Conservation (phyloP, 1,284 basidiomycete species). For the Ganoderma resinaceum region DNA sequence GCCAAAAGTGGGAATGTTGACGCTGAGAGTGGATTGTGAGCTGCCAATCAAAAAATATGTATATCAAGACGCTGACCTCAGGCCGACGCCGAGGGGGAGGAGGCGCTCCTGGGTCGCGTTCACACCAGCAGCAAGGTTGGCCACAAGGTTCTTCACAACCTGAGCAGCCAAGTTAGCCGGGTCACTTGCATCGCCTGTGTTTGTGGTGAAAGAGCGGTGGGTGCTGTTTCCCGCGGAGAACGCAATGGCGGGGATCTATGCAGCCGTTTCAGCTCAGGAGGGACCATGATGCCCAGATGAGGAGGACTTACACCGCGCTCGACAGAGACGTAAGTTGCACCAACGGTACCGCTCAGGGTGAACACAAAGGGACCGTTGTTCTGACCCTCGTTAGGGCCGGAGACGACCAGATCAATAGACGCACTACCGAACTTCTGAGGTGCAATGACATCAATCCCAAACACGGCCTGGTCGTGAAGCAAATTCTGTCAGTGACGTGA, state of each 20-base stretch:
- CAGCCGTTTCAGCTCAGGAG: not conserved
- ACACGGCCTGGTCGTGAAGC: constrained; percentile 30
- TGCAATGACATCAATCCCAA: constrained; percentile 38
- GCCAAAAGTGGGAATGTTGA: constrained; percentile 38
- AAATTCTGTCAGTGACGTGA: constrained; percentile 14
- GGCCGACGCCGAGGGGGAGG: constrained; percentile 37
- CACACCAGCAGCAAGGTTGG: constrained; percentile 33
- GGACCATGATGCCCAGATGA: not conserved
- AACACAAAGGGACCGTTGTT: constrained; percentile 38
- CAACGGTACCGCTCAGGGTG: constrained; percentile 40
- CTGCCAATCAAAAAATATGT: not conserved
- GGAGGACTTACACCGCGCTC: constrained; percentile 36
- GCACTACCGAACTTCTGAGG: constrained; percentile 34
- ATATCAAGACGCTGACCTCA: constrained; percentile 29
- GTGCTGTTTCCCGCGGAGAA: constrained; percentile 40
- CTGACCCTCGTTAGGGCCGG: constrained; percentile 40
- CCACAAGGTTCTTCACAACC: constrained; percentile 35
- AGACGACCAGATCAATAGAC: constrained; percentile 38
- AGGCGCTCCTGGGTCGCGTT: constrained; percentile 31
- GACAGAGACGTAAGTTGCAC: constrained; percentile 37
- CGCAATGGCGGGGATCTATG: constrained; percentile 38
- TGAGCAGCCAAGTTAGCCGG: constrained; percentile 38
- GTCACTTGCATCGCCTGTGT: constrained; percentile 32
- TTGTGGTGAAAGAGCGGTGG: constrained; percentile 40
- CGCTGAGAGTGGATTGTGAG: constrained; percentile 18